Evolutionary conservation across 192 early-diverging fungal genomes (phyloP).

Genomic region (Gryganskiella cystojenkinii): DNA sequence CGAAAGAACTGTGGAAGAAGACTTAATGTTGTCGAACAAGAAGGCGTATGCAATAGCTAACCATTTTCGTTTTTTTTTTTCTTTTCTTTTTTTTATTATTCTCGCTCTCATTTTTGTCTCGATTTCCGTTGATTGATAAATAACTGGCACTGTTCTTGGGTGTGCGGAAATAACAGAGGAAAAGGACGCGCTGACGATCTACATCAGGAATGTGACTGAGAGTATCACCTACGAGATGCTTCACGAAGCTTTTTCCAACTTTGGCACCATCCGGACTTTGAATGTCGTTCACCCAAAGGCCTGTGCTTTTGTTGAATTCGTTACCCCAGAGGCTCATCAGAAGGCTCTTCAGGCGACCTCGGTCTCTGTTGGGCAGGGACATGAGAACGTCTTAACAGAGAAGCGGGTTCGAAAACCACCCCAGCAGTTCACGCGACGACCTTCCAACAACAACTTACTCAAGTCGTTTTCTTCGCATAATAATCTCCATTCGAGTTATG

Average conservation of each 20-base stretch:
- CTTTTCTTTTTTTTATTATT: too few relatives aligned
- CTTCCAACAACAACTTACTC: slow-evolving; percentile 31
- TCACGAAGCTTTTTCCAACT: slow-evolving; percentile 51
- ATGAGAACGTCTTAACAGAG: slow-evolving; percentile 40
- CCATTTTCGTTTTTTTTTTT: background rate
- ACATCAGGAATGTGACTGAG: slow-evolving; percentile 50
- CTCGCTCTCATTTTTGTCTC: too few relatives aligned
- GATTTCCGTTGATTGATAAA: too few relatives aligned
- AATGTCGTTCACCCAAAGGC: slow-evolving; percentile 39
- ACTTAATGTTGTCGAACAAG: too few relatives aligned
- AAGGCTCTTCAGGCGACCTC: slow-evolving; percentile 50
- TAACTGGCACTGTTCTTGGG: too few relatives aligned
- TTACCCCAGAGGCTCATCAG: slow-evolving; percentile 37
- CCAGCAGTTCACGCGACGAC: slow-evolving; percentile 15
- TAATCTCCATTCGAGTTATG: slow-evolving; percentile 5
- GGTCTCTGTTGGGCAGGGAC: slow-evolving; percentile 30
- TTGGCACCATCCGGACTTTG: slow-evolving; percentile 46
- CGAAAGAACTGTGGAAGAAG: too few relatives aligned
- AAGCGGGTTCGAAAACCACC: slow-evolving; percentile 39
- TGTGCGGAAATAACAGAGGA: slow-evolving; percentile 27
- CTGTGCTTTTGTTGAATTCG: slow-evolving; percentile 55
- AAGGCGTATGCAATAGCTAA: too few relatives aligned
- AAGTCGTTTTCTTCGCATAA: slow-evolving; percentile 11
- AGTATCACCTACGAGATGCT: slow-evolving; percentile 45
- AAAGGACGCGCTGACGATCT: slow-evolving; percentile 47